phyloP scores from a whole-genome alignment of 495 filamentous ascomycete species.

The Lasiosphaeria miniovina region DNA sequence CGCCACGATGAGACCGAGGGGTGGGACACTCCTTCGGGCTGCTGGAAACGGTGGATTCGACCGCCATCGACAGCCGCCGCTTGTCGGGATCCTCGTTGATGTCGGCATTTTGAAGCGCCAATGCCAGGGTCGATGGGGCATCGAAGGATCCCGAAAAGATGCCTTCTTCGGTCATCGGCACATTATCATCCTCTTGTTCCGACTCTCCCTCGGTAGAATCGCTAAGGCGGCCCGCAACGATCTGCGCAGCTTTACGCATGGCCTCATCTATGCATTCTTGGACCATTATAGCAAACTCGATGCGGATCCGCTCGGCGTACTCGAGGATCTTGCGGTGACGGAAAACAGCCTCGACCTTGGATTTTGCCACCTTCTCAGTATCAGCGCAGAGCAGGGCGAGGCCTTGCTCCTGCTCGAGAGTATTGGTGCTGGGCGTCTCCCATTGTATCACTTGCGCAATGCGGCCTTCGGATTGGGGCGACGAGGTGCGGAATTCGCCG shows the following conservation, averaged over 20 bases:
- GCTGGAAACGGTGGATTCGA: constrained; percentile 68
- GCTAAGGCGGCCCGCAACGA: constrained; percentile 79
- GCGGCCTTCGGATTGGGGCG: constrained; percentile 89
- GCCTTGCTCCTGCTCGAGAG: constrained; percentile 91
- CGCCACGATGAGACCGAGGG: constrained; percentile 78
- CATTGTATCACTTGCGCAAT: constrained; percentile 92
- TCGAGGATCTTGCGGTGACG: constrained; percentile 91
- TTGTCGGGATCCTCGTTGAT: constrained; percentile 38
- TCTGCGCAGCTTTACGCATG: constrained; percentile 82
- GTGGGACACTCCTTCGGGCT: constrained; percentile 92
- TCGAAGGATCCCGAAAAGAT: constrained; percentile 55
- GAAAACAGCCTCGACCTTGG: constrained; percentile 89
- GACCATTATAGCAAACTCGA: constrained; percentile 86
- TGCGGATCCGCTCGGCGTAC: constrained; percentile 90
- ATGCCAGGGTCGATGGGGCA: constrained; percentile 53
- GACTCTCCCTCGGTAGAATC: constrained; percentile 61
- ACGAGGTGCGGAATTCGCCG: constrained; percentile 81
- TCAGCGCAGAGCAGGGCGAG: constrained; percentile 83
- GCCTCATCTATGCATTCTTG: constrained; percentile 94
- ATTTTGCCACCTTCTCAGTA: constrained; percentile 73
- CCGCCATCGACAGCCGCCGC: constrained; percentile 39
- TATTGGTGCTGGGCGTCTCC: constrained; percentile 88
- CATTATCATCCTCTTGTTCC: constrained; percentile 25
- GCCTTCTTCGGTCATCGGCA: constrained; percentile 41
- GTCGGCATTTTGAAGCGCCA: constrained; percentile 50